These are phyloP conservation scores for Daldinia eschscholtzii DNA, from an alignment of 2,329 filamentous ascomycete species.

Conservation along the genomic window DNA sequence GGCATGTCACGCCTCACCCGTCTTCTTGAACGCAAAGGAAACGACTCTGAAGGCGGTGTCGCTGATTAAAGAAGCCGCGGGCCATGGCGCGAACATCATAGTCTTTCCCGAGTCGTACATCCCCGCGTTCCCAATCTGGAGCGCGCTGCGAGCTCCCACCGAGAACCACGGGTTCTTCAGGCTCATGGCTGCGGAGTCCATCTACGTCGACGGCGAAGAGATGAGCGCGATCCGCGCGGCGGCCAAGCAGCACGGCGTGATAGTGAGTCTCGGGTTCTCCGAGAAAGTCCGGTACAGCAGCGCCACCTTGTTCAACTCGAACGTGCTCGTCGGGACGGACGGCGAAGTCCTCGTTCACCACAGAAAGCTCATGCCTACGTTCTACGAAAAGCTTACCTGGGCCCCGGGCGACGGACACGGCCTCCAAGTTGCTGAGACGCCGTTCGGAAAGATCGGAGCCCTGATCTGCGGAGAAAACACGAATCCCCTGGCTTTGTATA, in stretches of 20 bases:
- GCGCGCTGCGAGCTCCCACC: conserved; percentile 59
- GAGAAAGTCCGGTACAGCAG: conserved; percentile 60
- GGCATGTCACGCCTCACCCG: conserved; percentile 57
- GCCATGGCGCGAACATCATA: conserved; percentile 61
- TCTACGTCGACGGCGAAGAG: conserved; percentile 62
- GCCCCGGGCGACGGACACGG: conserved; percentile 65
- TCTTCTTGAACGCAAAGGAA: conserved; percentile 60
- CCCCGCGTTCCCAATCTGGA: conserved; percentile 67
- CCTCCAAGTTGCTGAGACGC: conserved; percentile 60
- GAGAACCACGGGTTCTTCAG: conserved; percentile 65
- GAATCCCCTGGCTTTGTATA: conserved; percentile 66
- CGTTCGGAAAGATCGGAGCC: conserved; percentile 61
- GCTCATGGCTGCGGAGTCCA: conserved; percentile 59
- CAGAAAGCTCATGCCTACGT: conserved; percentile 67
- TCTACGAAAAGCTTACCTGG: conserved; percentile 70
- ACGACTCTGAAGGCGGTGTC: conserved; percentile 62
- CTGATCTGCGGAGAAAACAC: conserved; percentile 71
- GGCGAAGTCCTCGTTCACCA: conserved; percentile 65
- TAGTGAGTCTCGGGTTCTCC: conserved; percentile 64
- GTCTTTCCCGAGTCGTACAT: conserved; percentile 68
- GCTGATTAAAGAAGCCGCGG: conserved; percentile 60
- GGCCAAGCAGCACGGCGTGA: conserved; percentile 54
- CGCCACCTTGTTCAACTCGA: conserved; percentile 65
- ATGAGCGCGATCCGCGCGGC: conserved; percentile 56
- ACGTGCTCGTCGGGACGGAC: conserved; percentile 59